Percentiles rank a stretch among this genome's conserved stretches.
phyloP scores from a whole-genome alignment of 352 stramenopile species.

The Phytophthora sp. region DNA sequence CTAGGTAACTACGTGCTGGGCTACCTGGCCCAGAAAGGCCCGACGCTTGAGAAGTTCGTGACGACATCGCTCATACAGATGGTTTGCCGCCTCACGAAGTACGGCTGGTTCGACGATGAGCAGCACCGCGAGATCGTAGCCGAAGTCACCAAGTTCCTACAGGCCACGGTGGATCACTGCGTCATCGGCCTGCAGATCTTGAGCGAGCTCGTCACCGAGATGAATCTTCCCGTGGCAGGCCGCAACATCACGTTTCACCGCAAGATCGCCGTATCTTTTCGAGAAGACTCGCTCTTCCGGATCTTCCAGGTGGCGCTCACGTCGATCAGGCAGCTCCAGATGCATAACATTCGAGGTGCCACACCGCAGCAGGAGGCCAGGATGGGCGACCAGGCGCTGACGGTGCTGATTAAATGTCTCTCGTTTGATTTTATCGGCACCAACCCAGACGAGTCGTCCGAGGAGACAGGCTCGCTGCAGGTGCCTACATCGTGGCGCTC shows the following conservation, averaged over 20 bases:
- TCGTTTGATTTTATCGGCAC: slow-evolving; percentile 99
- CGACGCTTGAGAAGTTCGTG: slow-evolving; percentile 95
- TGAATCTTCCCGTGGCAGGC: slow-evolving; percentile 95
- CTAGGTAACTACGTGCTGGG: slow-evolving; percentile 97
- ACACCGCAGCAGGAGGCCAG: slow-evolving; percentile 90
- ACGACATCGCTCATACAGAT: slow-evolving; percentile 96
- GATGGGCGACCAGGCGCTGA: slow-evolving; percentile 93
- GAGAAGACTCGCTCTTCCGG: slow-evolving; percentile 94
- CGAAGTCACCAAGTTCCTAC: slow-evolving; percentile 97
- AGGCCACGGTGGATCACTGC: slow-evolving; percentile 97
- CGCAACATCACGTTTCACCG: slow-evolving; percentile 97
- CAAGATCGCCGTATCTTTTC: slow-evolving; percentile 98
- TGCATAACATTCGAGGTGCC: slow-evolving; percentile 84
- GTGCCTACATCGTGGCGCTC: slow-evolving; percentile 96
- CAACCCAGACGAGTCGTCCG: slow-evolving; percentile 97
- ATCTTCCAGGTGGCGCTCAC: slow-evolving; percentile 98
- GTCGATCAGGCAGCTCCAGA: slow-evolving; percentile 95
- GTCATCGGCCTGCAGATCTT: slow-evolving; percentile 98
- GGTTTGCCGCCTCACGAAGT: slow-evolving; percentile 98
- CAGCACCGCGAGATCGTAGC: slow-evolving; percentile 96
- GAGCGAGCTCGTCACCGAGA: slow-evolving; percentile 97
- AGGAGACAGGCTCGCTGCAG: slow-evolving; percentile 98
- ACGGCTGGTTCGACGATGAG: slow-evolving; percentile 99
- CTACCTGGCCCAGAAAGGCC: slow-evolving; percentile 97
- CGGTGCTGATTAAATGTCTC: slow-evolving; percentile 94